Base-by-base conservation (phyloP, 768 basidiomycete genomes). In the Psilocybe subaeruginosa region DNA sequence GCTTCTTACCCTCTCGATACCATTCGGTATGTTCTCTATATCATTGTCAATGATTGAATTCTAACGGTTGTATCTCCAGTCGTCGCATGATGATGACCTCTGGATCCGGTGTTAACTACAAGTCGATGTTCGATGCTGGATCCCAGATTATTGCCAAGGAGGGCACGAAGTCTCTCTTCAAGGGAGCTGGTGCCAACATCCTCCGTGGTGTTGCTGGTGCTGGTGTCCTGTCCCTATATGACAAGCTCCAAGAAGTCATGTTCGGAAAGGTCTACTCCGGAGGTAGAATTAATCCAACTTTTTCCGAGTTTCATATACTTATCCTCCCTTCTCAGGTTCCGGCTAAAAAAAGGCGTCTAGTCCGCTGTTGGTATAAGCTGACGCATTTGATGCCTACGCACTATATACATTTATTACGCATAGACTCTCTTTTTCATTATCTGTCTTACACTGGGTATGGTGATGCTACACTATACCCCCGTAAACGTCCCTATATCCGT, bases 1-100 rank as follows among this genome's bases (percentile, higher is more conserved):
- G 96, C 96, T 75, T 98, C 97, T 14, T 95, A 95, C 73, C 93
- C 93, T 78, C 86, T 94, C 58, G 93, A 95, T 73, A 95, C 93
- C 60, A 94, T 95, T 69, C 92, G 91, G 89, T 90, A 69, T 50
- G 83, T 78, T 53, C 30, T 46, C 45, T 27, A n/a, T 35, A 60
- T 43, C 58, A 55, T 60, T 9, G 3, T 19, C 46, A 55, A 63
- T 71, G 8, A 12, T 47, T 35, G 6, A 12, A 8, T 52, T 66
- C 63, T 64, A 70, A 19, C 71, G 69, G 11, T 23, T 49, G 33
- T 35, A 35, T 35, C 3, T 74, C 66, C 69, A 96, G 97, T 90
- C 96, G 97, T 90, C 95, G 97, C 70, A 99, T 99, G 97, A 99
- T 99, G 97, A 99, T 99, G 97, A 99, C 97, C 39, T 98, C 97